Evolutionary conservation across 176 grass and related monocot species (phyloP).

Genomic region (Miscanthus lutarioriparius): DNA sequence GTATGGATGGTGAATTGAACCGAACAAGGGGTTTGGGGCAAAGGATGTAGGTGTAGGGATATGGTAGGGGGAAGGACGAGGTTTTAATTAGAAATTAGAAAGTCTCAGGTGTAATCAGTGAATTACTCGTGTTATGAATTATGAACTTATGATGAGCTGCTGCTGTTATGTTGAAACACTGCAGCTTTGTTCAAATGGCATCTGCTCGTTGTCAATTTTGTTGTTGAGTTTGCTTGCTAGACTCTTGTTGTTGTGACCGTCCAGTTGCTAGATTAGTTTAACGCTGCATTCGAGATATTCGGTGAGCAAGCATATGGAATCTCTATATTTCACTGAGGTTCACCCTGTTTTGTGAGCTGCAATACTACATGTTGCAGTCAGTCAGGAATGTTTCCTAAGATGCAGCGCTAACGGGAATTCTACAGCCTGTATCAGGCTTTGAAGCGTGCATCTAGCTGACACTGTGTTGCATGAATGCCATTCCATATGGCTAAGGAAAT

Average conservation of each 20-base stretch:
- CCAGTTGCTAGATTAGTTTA: not conserved
- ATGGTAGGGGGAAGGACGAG: conserved; percentile 11
- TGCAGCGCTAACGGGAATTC: not conserved
- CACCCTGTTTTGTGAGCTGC: not conserved
- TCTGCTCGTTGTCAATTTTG: not conserved
- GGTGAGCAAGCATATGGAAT: not conserved
- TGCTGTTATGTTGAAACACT: conserved; percentile 14
- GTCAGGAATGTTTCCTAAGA: conserved; percentile 1
- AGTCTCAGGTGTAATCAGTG: conserved; percentile 44
- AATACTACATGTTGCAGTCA: not conserved
- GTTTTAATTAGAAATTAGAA: conserved; percentile 32
- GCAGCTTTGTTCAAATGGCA: conserved; percentile 15
- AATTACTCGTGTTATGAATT: conserved; percentile 22
- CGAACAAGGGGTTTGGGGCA: not conserved
- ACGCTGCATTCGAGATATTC: not conserved
- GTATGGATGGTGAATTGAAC: conserved; percentile 24
- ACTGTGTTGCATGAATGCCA: not conserved
- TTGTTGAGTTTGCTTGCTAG: not conserved
- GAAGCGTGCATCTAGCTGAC: not conserved
- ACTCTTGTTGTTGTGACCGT: not conserved
- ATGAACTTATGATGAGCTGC: not conserved
- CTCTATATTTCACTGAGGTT: not conserved
- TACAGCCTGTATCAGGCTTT: not conserved
- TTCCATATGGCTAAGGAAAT: not conserved
- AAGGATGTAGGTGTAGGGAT: conserved; percentile 52